Percentiles rank a stretch among this genome's conserved stretches.
Evolutionary conservation across 495 filamentous ascomycete species (phyloP).

Genomic region (Aspergillus campestris): DNA sequence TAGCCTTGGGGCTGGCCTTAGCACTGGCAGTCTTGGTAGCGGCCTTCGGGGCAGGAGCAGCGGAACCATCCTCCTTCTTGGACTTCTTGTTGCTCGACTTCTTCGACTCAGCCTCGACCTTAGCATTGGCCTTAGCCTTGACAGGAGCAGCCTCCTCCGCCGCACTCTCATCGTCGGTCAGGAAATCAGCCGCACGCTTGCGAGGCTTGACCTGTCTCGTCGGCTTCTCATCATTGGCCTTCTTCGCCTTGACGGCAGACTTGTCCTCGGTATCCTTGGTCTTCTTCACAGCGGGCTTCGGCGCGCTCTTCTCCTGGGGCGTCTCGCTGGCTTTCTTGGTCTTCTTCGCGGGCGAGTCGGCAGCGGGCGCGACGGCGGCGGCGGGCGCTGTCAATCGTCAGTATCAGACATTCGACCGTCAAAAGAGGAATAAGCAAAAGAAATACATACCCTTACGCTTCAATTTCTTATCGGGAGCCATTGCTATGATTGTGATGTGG

Average conservation of each 20-base stretch:
- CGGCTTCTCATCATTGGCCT: conserved; percentile 28
- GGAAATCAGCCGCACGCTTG: conserved; percentile 48
- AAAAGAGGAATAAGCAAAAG: neutral
- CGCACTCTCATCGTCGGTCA: conserved; percentile 34
- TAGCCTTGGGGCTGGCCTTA: conserved; percentile 15
- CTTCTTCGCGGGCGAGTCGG: conserved; percentile 51
- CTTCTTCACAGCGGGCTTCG: conserved; percentile 36
- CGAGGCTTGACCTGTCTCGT: conserved; percentile 35
- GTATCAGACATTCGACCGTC: conserved; percentile 4
- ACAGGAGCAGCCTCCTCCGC: conserved; percentile 18
- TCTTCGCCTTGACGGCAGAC: conserved; percentile 19
- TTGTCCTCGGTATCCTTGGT: conserved; percentile 21
- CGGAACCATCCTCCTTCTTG: conserved; percentile 31
- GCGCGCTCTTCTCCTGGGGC: conserved; percentile 19
- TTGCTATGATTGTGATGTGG: conserved; percentile 30
- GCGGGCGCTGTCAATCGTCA: conserved; percentile 20
- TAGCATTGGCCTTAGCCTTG: conserved; percentile 17
- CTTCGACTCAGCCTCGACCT: too few relatives aligned
- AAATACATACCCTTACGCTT: conserved; percentile 61
- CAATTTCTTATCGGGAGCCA: conserved; percentile 63
- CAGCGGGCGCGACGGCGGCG: conserved; percentile 38
- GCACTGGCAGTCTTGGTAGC: conserved; percentile 23
- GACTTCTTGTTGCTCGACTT: conserved; percentile 27
- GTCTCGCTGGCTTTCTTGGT: conserved; percentile 38
- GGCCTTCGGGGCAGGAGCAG: conserved; percentile 25